Evolutionary conservation across 225 moss, liverwort and hornwort genomes (phyloP).

Genomic region (Ulota crispa): DNA sequence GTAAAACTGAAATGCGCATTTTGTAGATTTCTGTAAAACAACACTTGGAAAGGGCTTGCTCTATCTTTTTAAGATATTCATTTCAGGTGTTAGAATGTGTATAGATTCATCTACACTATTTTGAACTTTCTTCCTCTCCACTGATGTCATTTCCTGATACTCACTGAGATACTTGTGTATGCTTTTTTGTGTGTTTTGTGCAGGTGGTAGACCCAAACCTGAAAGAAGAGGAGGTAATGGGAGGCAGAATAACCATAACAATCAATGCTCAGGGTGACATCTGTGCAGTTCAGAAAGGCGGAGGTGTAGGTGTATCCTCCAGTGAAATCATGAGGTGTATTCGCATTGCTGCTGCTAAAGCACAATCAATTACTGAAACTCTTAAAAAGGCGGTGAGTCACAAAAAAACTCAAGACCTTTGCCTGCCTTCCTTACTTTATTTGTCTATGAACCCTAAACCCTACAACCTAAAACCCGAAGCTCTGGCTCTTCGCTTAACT

Average conservation of each 20-base stretch:
- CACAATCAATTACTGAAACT: conserved; percentile 58
- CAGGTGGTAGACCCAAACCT: conserved; percentile 84
- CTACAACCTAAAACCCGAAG: no score
- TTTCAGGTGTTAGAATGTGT: no score
- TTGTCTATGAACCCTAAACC: neutral
- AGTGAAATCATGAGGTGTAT: conserved; percentile 83
- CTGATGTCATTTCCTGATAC: neutral
- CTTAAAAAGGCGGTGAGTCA: conserved; percentile 65
- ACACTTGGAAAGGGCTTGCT: neutral
- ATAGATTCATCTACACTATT: neutral
- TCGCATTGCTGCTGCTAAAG: conserved; percentile 78
- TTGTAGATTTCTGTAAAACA: neutral
- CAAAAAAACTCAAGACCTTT: neutral
- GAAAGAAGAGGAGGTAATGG: conserved; percentile 91
- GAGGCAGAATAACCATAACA: conserved; percentile 75
- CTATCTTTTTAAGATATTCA: neutral
- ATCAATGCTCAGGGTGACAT: conserved; percentile 79
- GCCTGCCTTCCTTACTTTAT: neutral
- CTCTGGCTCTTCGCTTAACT: neutral
- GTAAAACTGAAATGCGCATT: neutral
- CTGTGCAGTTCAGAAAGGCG: conserved; percentile 88
- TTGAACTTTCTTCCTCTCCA: neutral
- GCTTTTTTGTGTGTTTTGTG: neutral
- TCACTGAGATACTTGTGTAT: neutral
- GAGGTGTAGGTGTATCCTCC: conserved; percentile 75